Evolutionary conservation across 1,139 yeast species (phyloP), one percentile per base, ranked within the genome.

Genomic region (Saccharomyces hybrid): DNA sequence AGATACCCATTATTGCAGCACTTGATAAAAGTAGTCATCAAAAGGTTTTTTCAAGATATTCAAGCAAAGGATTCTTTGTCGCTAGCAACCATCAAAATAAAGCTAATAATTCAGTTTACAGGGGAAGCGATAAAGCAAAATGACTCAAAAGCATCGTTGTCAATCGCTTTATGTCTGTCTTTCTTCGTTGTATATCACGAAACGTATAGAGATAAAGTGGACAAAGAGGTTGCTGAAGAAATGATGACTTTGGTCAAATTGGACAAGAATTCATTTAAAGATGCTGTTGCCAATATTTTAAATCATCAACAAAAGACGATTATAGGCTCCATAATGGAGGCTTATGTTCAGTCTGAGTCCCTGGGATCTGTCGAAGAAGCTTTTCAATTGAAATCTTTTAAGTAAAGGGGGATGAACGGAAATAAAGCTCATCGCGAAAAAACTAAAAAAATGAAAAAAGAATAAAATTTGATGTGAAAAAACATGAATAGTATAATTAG

Each of bases 191-290:
- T 48, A 51, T 54, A 27, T 28, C 41, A 41, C n/a, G 32, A 44
- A 1, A 9, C 46, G 8, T 81, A 53, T 66, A 76, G 9, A 78
- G 76, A 52, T 63, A 73, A 27, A 65, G 26, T 38, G 5, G 74
- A 23, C 68, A 63, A 56, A 27, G 64, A 57, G 47, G 62, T 58
- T 27, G 34, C 49, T 11, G 76, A 74, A 5, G 79, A 81, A 61
- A 62, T 86, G 44, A 55, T 84, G 26, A 75, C 75, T 31, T 71
- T 87, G 57, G 78, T 85, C 8, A 72, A 73, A 14, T 67, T 75
- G 53, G 76, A 78, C 58, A 76, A 86, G 0, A 72, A 70, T 1
- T 69, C 76, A 5, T 88, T 88, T 71, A 86, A 85, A 61, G 56
- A 58, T 0, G 80, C 79, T 5, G 76, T 85, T 8, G 71, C 69